phyloP scores from a whole-genome alignment of 2,329 filamentous ascomycete genomes.

The Teratosphaeria destructans region DNA sequence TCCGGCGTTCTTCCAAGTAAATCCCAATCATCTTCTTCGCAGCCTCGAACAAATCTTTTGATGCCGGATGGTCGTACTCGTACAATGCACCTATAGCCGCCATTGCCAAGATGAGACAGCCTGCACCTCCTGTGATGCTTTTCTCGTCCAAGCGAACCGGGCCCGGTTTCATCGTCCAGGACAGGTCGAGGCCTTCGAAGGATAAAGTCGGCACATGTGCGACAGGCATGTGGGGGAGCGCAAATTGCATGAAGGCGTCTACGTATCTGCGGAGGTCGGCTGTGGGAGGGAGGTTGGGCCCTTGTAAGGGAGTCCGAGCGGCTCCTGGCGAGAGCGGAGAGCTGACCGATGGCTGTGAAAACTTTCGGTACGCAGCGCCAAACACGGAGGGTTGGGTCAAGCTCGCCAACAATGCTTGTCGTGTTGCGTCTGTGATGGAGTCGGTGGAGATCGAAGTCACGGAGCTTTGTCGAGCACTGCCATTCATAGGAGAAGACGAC shows the following conservation, averaged over 20 bases:
- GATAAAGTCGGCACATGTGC: slow-evolving; percentile 83
- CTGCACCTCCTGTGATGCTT: slow-evolving; percentile 61
- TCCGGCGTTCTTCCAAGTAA: slow-evolving; percentile 83
- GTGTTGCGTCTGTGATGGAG: slow-evolving; percentile 56
- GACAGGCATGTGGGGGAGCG: slow-evolving; percentile 92
- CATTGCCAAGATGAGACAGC: slow-evolving; percentile 79
- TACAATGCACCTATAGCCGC: slow-evolving; percentile 80
- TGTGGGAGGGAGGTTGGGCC: slow-evolving; percentile 60
- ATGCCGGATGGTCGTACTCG: slow-evolving; percentile 69
- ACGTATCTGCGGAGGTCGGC: slow-evolving; percentile 84
- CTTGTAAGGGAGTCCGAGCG: slow-evolving; percentile 26
- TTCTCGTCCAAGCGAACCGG: slow-evolving; percentile 33
- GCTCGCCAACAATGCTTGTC: slow-evolving; percentile 52
- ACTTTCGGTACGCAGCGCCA: slow-evolving; percentile 39
- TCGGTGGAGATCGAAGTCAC: slow-evolving; percentile 52
- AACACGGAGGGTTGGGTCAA: slow-evolving; percentile 50
- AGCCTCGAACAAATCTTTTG: slow-evolving; percentile 79
- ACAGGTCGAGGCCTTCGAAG: slow-evolving; percentile 67
- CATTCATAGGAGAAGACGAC: slow-evolving; percentile 59
- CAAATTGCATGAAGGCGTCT: slow-evolving; percentile 78
- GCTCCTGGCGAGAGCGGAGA: slow-evolving; percentile 37
- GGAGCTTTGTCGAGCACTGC: slow-evolving; percentile 52
- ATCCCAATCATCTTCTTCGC: slow-evolving; percentile 92
- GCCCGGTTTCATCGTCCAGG: slow-evolving; percentile 42
- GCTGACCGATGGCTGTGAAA: slow-evolving; percentile 48